Evolutionary conservation across 768 basidiomycete genomes (phyloP), one percentile per base, ranked within the genome.

Genomic region (Mycena belliarum): DNA sequence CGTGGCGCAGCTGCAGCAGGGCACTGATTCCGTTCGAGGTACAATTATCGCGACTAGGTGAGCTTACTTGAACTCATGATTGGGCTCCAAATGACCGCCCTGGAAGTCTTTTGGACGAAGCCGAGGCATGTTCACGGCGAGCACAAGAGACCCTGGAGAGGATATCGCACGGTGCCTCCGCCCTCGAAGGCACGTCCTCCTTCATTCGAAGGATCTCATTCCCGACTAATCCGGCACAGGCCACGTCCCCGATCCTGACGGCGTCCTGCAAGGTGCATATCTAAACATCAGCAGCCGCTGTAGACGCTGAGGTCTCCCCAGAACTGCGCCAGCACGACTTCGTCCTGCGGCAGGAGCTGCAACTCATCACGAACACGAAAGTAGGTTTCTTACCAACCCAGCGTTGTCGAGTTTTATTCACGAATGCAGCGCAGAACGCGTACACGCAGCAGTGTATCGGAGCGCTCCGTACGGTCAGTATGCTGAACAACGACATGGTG

Each of bases 401-500:
- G 29, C 29, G 6, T 32, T 12, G 12, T 32, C 29, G 7, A 32
- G 7, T 6, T 32, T 32, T 12, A 32, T 12, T 32, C 29, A 32
- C 29, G 29, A 6, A 12, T 32, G 29, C 29, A 32, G 29, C 29
- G 7, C 59, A 93, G 89, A 93, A 93, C 65, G 74, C 81, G 6
- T 89, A 85, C 65, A 91, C 88, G 2, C 82, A 82, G 47, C 84
- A 86, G 66, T 84, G 79, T 63, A 73, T 97, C 24, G 70, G 76
- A 11, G 77, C 81, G 16, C 78, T 98, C 7, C 87, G 88, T 37
- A 84, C 82, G 54, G 90, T 97, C 60, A 90, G 92, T 59, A 68
- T 76, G 15, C 77, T 97, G 32, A 97, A 98, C 72, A 86, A 86
- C 57, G 87, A 89, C 55, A 81, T 98, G 37, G 82, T 94, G 1